Base-by-base conservation (phyloP, 2,329 filamentous ascomycete genomes). In the Chaetomium strumarium region DNA sequence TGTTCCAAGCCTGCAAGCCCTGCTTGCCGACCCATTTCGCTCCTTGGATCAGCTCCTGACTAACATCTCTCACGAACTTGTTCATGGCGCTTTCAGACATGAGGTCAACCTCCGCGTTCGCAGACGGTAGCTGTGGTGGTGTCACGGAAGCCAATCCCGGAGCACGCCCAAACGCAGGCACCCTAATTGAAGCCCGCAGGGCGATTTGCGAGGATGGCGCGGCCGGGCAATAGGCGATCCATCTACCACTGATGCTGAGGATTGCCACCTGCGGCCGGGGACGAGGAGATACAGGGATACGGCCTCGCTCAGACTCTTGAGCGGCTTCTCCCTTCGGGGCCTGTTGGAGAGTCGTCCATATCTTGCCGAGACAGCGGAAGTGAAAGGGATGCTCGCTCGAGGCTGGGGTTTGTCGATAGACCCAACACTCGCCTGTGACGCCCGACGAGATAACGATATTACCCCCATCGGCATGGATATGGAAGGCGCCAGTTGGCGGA, bases 301-400 rank as follows among this genome's bases (percentile, higher is more conserved):
- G 65, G 36, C 67, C 67, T 52, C 71, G 69, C 55, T 76, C 75
- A 14, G 66, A 60, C 55, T 81, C 78, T 53, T 76, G 72, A 1
- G 70, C 60, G 24, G 72, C 66, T 30, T 79, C 75, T 20, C 72
- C 72, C 53, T 75, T 75, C 16, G 73, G 68, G 30, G 73, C 72
- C 58, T 83, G 79, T 64, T 93, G 88, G 29, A 96, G 74, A 41
- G 84, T 85, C 0, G 93, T 96, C 93, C 93, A 99, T 16, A 95
- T 73, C 70, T 99, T 99, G 17, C 86, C 91, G 51, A 93, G 75
- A 62, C 90, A 96, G 36, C 70, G 74, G 66, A 78, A 85, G 14
- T 68, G 64, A 41, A 72, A 59, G 19, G 70, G 70, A 1, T 68
- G 64, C 19, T 78, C 77, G 43, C 71, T 69, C 1, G 68, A 63